These are phyloP conservation scores for Xylaria telfairii DNA, from an alignment of 495 filamentous ascomycete genomes.

Conservation along the genomic window DNA sequence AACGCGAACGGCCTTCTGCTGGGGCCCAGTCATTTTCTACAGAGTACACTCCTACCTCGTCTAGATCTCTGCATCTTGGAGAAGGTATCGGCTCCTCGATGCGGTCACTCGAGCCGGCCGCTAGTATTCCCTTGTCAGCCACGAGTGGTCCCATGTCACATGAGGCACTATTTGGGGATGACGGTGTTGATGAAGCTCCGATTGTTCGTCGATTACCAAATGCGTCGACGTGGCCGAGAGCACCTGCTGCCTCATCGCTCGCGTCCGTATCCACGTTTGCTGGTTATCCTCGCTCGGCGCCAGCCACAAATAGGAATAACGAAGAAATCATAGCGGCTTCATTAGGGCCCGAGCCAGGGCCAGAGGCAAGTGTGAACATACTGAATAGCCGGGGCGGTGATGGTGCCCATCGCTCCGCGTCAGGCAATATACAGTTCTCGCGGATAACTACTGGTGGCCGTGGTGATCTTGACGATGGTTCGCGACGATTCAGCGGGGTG, in stretches of 20 bases:
- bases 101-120: slow-evolving; percentile 31
- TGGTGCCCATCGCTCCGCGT: slow-evolving; percentile 36
- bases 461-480: slow-evolving; percentile 18
- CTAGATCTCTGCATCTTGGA: slow-evolving; percentile 25
- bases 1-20: slow-evolving; percentile 28
- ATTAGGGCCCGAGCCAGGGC: slow-evolving; percentile 39
- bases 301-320: slow-evolving; percentile 36
- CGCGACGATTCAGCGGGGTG: slow-evolving; percentile 31
- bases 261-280: slow-evolving; percentile 26
- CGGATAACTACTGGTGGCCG: slow-evolving; percentile 39
- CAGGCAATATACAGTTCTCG: slow-evolving; percentile 42
- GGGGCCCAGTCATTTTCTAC: slow-evolving; percentile 25
- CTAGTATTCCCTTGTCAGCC: slow-evolving; percentile 34
- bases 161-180: slow-evolving; percentile 24
- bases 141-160: slow-evolving; percentile 27
- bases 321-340: slow-evolving; percentile 38
- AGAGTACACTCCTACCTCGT: slow-evolving; percentile 33
- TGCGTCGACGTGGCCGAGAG: slow-evolving; percentile 53
- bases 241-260: slow-evolving; percentile 30
- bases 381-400: slow-evolving; percentile 31
- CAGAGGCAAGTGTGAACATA: slow-evolving; percentile 38
- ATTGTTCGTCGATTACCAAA: slow-evolving; percentile 44
- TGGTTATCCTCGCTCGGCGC: slow-evolving; percentile 53
- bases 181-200: slow-evolving; percentile 26
- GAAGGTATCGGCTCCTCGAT: slow-evolving; percentile 28